A percentile compares a stretch with the other conserved stretches of the same genome.
Evolutionary conservation across 441 rosid species (phyloP).

Genomic region (Erodium moschatum): DNA sequence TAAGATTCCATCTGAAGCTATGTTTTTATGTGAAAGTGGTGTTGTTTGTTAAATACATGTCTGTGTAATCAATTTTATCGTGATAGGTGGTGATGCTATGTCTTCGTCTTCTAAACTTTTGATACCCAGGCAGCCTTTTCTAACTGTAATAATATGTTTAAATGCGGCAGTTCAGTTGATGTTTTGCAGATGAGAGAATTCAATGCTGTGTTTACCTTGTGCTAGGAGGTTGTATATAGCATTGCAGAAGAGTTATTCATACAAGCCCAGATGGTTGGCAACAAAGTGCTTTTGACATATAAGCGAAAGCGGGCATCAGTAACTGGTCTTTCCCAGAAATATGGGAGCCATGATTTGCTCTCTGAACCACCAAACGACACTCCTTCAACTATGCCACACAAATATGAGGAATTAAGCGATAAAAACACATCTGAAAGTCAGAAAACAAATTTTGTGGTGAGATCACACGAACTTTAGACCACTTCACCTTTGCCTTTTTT

Average conservation of each 20-base stretch:
- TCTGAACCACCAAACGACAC: slow-evolving; percentile 18
- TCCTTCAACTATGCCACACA: slow-evolving; percentile 2
- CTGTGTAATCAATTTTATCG: neutral
- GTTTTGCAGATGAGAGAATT: slow-evolving; percentile 7
- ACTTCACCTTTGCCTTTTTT: slow-evolving; percentile 1
- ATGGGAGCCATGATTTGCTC: slow-evolving; percentile 21
- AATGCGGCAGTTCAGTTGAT: neutral
- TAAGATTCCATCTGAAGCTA: neutral
- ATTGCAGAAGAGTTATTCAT: slow-evolving; percentile 12
- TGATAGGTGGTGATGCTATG: neutral
- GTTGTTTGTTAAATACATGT: neutral
- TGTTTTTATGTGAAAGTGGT: neutral
- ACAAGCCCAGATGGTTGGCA: slow-evolving; percentile 27
- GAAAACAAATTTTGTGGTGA: slow-evolving; percentile 25
- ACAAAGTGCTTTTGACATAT: slow-evolving; percentile 32
- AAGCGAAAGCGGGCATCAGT: slow-evolving; percentile 31
- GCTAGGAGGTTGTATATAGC: slow-evolving; percentile 5
- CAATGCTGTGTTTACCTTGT: neutral
- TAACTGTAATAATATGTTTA: slow-evolving; percentile 1
- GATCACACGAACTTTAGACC: slow-evolving; percentile 16
- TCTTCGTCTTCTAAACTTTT: neutral
- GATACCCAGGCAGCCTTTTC: neutral
- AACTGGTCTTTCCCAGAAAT: slow-evolving; percentile 13
- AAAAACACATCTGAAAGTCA: slow-evolving; percentile 17
- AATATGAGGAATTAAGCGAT: slow-evolving; percentile 5